Evolutionary conservation across 208 protist species (phyloP).

Genomic region (Trypanosoma theileri): DNA sequence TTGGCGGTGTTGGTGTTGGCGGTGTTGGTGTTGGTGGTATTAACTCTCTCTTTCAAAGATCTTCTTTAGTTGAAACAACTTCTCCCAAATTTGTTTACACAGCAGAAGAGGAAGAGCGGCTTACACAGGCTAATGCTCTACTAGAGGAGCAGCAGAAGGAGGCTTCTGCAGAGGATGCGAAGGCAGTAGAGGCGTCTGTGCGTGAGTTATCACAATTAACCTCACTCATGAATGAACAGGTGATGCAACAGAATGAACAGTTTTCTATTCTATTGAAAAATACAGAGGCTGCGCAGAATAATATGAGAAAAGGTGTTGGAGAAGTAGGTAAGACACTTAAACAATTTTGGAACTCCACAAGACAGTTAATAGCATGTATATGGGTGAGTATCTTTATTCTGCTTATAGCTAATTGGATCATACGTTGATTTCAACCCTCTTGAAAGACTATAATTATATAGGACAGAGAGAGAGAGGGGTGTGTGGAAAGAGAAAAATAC

Average conservation of each 20-base stretch:
- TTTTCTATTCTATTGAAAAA: constrained; percentile 76
- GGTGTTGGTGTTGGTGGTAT: neutral
- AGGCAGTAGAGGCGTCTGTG: constrained; percentile 67
- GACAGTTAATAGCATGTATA: constrained; percentile 74
- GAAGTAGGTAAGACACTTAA: constrained; percentile 56
- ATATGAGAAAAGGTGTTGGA: constrained; percentile 58
- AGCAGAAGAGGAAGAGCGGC: constrained; percentile 39
- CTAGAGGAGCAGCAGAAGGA: constrained; percentile 56
- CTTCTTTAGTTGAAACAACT: neutral
- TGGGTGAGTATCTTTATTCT: constrained; percentile 66
- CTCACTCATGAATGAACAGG: constrained; percentile 78
- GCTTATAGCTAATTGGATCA: constrained; percentile 55
- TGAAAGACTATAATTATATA: too few species aligned
- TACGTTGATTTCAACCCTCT: constrained; percentile 22
- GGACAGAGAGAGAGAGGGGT: too few species aligned
- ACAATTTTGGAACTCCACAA: constrained; percentile 71
- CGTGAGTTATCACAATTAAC: constrained; percentile 87
- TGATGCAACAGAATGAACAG: constrained; percentile 83
- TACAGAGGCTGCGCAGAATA: constrained; percentile 54
- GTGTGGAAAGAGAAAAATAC: too few species aligned
- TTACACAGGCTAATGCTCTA: constrained; percentile 44
- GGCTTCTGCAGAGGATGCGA: constrained; percentile 65
- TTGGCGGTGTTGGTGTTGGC: neutral
- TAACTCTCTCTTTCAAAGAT: neutral
- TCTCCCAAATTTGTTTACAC: constrained; percentile 31